phyloP scores from a whole-genome alignment of 1,139 yeast species.

The Debaryomyces sp. region DNA sequence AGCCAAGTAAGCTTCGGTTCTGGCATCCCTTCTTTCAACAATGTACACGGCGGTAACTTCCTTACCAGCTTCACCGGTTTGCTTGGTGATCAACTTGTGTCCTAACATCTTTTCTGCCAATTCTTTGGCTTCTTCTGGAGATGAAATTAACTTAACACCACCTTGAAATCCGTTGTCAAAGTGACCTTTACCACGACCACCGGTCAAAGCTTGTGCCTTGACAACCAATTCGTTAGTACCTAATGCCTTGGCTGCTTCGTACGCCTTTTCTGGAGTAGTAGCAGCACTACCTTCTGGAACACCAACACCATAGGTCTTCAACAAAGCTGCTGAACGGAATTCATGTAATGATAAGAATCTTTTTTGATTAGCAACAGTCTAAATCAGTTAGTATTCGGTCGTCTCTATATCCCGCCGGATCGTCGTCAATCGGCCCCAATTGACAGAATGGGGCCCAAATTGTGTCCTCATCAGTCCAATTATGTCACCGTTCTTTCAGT shows the following conservation, averaged over 20 bases:
- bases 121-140: conserved; percentile 86
- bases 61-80: conserved; percentile 97
- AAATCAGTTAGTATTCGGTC: conserved; percentile 10
- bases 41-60: conserved; percentile 95
- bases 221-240: conserved; percentile 83
- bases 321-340: conserved; percentile 90
- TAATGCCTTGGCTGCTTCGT: conserved; percentile 65
- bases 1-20: conserved; percentile 94
- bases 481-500: conserved; percentile 2
- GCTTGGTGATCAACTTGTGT: conserved; percentile 95
- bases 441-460: not conserved
- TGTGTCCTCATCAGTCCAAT: not conserved
- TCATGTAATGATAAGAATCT: conserved; percentile 92
- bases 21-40: conserved; percentile 91
- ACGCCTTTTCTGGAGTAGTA: conserved; percentile 87
- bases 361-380: conserved; percentile 34
- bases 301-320: conserved; percentile 81
- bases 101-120: conserved; percentile 88
- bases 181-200: conserved; percentile 99
- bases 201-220: conserved; percentile 98
- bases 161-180: conserved; percentile 95
- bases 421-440: not conserved
- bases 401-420: not conserved
- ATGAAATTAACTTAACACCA: conserved; percentile 88
- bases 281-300: conserved; percentile 94